A percentile compares a stretch with the other conserved stretches of the same genome.
phyloP scores from a whole-genome alignment of 192 early-diverging fungal genomes.

The Coemansia sp. region DNA sequence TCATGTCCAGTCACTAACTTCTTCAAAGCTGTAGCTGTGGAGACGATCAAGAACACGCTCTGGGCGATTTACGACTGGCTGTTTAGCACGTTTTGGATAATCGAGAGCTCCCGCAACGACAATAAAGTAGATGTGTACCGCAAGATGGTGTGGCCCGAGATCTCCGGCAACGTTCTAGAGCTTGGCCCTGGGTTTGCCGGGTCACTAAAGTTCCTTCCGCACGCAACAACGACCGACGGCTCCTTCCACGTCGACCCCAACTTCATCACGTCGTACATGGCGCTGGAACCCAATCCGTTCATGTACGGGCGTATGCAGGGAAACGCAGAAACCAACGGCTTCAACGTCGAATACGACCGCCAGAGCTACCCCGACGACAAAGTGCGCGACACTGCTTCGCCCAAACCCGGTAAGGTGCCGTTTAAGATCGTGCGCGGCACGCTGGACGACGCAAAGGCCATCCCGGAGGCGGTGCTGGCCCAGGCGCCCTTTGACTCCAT shows the following conservation, averaged over 20 bases:
- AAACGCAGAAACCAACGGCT: slow-evolving; percentile 39
- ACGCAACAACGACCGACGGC: slow-evolving; percentile 29
- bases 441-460: slow-evolving; percentile 19
- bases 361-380: slow-evolving; percentile 12
- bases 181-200: slow-evolving; percentile 39
- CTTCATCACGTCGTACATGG: slow-evolving; percentile 33
- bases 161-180: slow-evolving; percentile 49
- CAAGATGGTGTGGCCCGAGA: slow-evolving; percentile 35
- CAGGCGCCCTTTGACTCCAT: slow-evolving; percentile 46
- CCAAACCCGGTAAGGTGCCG: slow-evolving; percentile 9
- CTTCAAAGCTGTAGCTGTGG: not conserved
- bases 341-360: slow-evolving; percentile 31
- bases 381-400: not conserved
- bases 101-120: slow-evolving; percentile 39
- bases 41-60: not conserved
- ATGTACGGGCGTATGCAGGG: slow-evolving; percentile 27
- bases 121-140: slow-evolving; percentile 38
- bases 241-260: slow-evolving; percentile 23
- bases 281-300: slow-evolving; percentile 47
- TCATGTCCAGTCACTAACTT: not conserved
- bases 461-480: slow-evolving; percentile 34
- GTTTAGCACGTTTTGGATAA: slow-evolving; percentile 32
- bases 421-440: slow-evolving; percentile 46
- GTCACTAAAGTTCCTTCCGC: slow-evolving; percentile 33
- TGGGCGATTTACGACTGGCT: slow-evolving; percentile 20